Evolutionary conservation across 805 yeast genomes (phyloP).

Genomic region (Candida pseudofarinosa): DNA sequence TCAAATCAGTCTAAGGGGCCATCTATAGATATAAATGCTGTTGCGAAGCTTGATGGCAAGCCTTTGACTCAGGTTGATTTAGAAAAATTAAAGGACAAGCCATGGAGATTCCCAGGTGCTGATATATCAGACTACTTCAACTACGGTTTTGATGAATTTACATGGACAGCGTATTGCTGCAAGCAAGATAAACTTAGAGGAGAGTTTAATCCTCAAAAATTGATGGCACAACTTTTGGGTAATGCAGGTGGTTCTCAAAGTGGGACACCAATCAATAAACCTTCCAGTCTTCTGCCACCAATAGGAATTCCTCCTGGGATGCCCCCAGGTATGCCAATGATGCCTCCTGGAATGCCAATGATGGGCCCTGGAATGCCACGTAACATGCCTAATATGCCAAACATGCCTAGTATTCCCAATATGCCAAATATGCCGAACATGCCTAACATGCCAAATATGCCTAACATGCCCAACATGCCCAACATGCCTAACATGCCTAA

Average conservation of each 20-base stretch:
- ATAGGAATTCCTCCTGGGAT: conserved; percentile 21
- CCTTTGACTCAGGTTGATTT: conserved; percentile 80
- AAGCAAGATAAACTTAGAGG: conserved; percentile 80
- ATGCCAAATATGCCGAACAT: conserved; percentile 18
- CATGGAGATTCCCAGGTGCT: conserved; percentile 98
- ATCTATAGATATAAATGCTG: conserved; percentile 61
- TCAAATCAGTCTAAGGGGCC: conserved; percentile 34
- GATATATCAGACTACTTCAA: conserved; percentile 93
- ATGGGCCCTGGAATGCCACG: conserved; percentile 18
- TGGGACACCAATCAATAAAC: conserved; percentile 1
- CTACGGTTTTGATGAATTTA: conserved; percentile 92
- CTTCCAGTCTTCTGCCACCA: conserved; percentile 19
- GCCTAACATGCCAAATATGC: conserved; percentile 21
- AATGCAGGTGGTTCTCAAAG: conserved; percentile 18
- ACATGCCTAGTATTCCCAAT: conserved; percentile 16
- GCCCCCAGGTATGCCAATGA: conserved; percentile 10
- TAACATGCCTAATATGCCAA: conserved; percentile 12
- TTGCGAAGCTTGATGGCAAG: conserved; percentile 72
- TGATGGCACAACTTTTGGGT: conserved; percentile 59
- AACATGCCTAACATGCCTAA: conserved; percentile 21
- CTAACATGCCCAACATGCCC: conserved; percentile 22
- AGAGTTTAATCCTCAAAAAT: conserved; percentile 77
- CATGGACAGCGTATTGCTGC: conserved; percentile 90
- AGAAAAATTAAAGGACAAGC: conserved; percentile 84
- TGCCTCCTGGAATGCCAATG: conserved; percentile 17